Percentiles rank a stretch among this genome's conserved stretches.
Evolutionary conservation across 768 basidiomycete species (phyloP).

Genomic region (Kwoniella sp.): DNA sequence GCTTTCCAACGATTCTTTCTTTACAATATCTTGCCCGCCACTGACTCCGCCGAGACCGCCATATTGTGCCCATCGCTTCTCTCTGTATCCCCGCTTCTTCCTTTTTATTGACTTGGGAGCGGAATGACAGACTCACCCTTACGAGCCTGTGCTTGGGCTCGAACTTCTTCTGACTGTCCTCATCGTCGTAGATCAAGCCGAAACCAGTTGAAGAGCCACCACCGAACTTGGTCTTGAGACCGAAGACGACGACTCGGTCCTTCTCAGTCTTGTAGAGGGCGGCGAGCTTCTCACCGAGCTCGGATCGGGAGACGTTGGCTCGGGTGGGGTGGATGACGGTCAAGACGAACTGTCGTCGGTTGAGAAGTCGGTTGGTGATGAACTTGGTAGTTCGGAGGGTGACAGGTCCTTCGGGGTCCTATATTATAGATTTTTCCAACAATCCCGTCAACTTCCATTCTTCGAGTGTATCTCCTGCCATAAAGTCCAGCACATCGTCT

Average conservation of each 20-base stretch:
- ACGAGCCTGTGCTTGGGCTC: constrained; percentile 95
- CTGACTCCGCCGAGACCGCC: constrained; percentile 4
- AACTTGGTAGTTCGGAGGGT: constrained; percentile 99
- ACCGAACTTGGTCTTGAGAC: constrained; percentile 92
- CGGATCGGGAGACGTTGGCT: constrained; percentile 87
- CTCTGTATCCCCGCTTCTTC: neutral
- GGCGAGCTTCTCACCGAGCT: constrained; percentile 90
- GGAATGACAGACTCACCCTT: constrained; percentile 66
- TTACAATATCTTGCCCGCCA: neutral
- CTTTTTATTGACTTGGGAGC: neutral
- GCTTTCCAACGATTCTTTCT: too few relatives aligned
- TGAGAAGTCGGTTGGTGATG: constrained; percentile 96
- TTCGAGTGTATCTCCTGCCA: neutral
- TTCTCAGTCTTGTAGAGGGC: constrained; percentile 90
- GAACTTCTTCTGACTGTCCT: constrained; percentile 91
- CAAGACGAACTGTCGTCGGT: constrained; percentile 93
- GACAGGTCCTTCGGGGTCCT: constrained; percentile 66
- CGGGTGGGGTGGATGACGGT: constrained; percentile 77
- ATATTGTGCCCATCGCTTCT: neutral
- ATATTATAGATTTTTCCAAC: constrained; percentile 11
- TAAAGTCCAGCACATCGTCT: neutral
- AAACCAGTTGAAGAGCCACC: constrained; percentile 97
- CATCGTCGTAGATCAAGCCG: constrained; percentile 95
- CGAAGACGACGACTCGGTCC: constrained; percentile 86
- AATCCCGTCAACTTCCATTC: neutral